A percentile compares a stretch with the other conserved stretches of the same genome.
Evolutionary conservation across 306 rosid genomes (phyloP).

Genomic region (Lotus japonicus): DNA sequence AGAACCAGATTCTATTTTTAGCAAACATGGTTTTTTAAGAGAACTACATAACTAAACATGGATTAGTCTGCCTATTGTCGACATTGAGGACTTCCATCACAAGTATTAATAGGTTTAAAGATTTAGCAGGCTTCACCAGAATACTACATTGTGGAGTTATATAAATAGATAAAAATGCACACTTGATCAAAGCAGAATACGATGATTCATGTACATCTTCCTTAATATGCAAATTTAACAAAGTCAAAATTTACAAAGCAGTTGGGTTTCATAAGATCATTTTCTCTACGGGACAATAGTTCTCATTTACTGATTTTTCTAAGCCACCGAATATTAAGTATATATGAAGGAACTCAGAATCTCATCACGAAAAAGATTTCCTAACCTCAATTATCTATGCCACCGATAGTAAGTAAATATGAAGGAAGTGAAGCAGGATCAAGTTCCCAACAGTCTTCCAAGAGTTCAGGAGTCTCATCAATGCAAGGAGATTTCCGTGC

Average conservation of each 20-base stretch:
- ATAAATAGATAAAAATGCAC: not conserved
- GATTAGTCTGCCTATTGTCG: not conserved
- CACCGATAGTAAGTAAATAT: constrained; percentile 47
- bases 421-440: constrained; percentile 95
- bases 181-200: not conserved
- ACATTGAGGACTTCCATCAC: not conserved
- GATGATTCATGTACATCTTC: constrained; percentile 11
- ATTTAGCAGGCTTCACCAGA: not conserved
- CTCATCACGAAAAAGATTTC: constrained; percentile 41
- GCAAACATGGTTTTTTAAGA: not conserved
- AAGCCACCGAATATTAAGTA: constrained; percentile 29
- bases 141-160: not conserved
- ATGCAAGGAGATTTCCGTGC: constrained; percentile 55
- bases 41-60: not conserved
- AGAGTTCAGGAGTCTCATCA: constrained; percentile 52
- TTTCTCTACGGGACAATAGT: not conserved
- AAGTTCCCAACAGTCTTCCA: constrained; percentile 86
- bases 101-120: not conserved
- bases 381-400: constrained; percentile 24
- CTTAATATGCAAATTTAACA: constrained; percentile 4
- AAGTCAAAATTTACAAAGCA: constrained; percentile 21
- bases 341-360: constrained; percentile 38
- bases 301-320: not conserved
- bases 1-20: not conserved
- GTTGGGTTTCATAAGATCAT: not conserved